Base-by-base conservation (phyloP, 805 yeast species). In the Isabelozyma heimii region DNA sequence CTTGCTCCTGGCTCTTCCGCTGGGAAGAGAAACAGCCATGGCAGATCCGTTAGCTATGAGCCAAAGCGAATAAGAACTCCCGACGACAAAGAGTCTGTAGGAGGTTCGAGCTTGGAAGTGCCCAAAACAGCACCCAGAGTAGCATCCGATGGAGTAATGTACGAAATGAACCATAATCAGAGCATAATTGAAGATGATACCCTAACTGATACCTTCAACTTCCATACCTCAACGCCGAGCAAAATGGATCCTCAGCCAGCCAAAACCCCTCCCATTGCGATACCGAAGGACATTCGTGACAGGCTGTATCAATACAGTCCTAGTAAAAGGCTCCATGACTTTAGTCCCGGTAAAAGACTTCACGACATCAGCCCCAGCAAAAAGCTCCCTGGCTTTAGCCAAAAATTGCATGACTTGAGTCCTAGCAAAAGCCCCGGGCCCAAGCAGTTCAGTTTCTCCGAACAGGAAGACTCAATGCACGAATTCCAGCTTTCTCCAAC, bases 141-240 rank as follows among this genome's bases (percentile, higher is more conserved):
- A 5, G 44, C 56, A 12, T 63, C 67, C 1, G 69, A 65, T 43
- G 60, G 65, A 4, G 57, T 55, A 5, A 51, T 65, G 15, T 54
- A 59, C 38, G 13, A 50, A 33, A 35, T 14, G 16, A 8, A 35
- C 14, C 17, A 10, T n/a, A 30, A 28, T 35, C 24, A 26, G 16
- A 30, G 16, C n/a, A 42, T 26, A 42, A 42, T 15, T 30, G 35
- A 14, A 6, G 20, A 42, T 17, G 35, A 14, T 43, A 44, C 33
- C 40, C 38, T 44, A 40, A 39, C 47, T 6, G 53, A 46, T 41
- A n/a, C 24, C 39, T 53, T 49, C 46, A 46, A 42, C 42, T 48
- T 49, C 42, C 45, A 37, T 30, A 38, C 53, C 8, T 47, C 45
- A 15, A 20, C 42, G 28, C 43, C 47, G 8, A 37, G 37, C 37